Base-by-base conservation (phyloP, 306 rosid species). In the Vachellia collinsii region DNA sequence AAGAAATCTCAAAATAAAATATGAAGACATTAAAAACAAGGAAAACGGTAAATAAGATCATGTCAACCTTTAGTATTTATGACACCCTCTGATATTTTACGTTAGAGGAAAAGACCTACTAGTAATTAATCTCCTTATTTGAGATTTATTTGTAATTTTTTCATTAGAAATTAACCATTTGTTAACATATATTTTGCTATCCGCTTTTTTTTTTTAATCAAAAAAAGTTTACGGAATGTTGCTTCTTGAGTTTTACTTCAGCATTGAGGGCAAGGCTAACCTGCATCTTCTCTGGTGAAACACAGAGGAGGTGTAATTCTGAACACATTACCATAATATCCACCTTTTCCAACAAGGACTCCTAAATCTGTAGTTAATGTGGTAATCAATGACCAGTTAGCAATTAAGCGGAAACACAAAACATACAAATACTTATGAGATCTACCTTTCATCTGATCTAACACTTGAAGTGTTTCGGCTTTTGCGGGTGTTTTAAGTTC, bases 281-380 rank as follows among this genome's bases (percentile, higher is more conserved):
- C 98, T 81, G 99, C 97, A 87, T 93, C 99, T 83, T 29, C 34
- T 29, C 89, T 90, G 29, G 88, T 89, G 92, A 95, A 88, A 82
- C 99, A 93, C 58, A 95, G 79, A 11, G 99, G 97, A 78, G 99
- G 99, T 59, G 97, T 95, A 50, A 95, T 88, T 86, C 99, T 84
- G 71, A 93, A 95, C 29, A 95, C 99, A 82, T 95, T 95, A 62
- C 97, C 97, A 81, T 91, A 85, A 82, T 70, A 91, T 38, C 99
- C 98, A 43, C 99, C 99, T 77, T 89, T 93, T 48, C 99, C 99
- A 13, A 93, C 41, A 77, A 95, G 72, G 34, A 91, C 97, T 64
- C 99, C 99, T 79, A 91, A 75, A 47, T 95, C 99, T 94, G 82
- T 6, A 22, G 46, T 23, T 29, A 65, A 37, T n/a, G n/a, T n/a